Base-by-base conservation (phyloP, 2,329 filamentous ascomycete genomes). In the Talaromyces sp. region DNA sequence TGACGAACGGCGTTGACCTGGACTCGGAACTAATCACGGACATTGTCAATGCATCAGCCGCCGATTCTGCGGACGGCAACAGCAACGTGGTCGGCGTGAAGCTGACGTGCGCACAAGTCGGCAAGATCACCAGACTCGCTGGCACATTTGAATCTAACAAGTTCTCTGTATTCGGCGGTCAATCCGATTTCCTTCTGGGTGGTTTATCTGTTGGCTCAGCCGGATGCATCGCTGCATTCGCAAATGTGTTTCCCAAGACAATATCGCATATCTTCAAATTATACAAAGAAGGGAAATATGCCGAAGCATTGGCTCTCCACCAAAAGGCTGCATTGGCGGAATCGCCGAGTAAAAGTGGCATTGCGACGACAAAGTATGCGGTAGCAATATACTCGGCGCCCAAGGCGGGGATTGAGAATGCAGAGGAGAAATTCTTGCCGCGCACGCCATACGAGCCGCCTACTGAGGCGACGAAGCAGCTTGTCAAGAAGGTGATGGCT, bases 81-180 rank as follows among this genome's bases (percentile, higher is more conserved):
- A 74, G 76, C 23, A 86, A 85, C 63, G 81, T 88, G 48, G 85
- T 88, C 21, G 86, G 86, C 31, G 84, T 87, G 18, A 88, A 88
- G 71, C 76, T 89, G 64, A 89, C 86, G 12, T 89, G 86, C 73
- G 86, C 80, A 1, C 83, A 81, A 44, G 84, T 86, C 21, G 85
- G 82, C 40, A 87, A 87, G 74, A 84, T 85, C 67, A 83, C 83
- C 14, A 79, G 84, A 3, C 73, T 87, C 2, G 77, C 82, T 1
- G 82, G 80, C 37, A 76, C 77, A 18, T 80, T 89, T 63, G 73
- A 81, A 0, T 73, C 82, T 0, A 79, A 83, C 1, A 73, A 81
- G 11, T 92, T 92, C 70, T 84, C 87, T 1, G 84, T 86, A 0
- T 91, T 86, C 69, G 88, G 88, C 0, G 90, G 90, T 0, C 88